Conservation (phyloP, 106 monocot species). For the Dendrobium chrysotoxum region DNA sequence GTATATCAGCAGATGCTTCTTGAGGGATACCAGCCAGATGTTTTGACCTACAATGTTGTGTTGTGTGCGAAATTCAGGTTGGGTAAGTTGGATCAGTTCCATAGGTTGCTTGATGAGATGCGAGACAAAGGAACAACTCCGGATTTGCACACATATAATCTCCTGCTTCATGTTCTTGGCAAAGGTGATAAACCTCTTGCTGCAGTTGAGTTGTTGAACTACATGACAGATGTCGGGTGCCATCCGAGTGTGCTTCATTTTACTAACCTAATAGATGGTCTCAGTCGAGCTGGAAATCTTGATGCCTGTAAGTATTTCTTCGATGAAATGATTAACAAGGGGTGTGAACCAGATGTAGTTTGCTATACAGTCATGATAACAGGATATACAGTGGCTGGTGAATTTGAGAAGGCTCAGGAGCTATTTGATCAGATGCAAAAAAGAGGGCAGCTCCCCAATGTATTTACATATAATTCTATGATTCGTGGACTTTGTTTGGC, state of each 20-base stretch:
- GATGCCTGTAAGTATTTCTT: constrained; percentile 87
- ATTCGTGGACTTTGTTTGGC: constrained; percentile 67
- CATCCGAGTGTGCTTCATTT: constrained; percentile 78
- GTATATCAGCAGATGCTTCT: constrained; percentile 67
- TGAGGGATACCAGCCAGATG: constrained; percentile 53
- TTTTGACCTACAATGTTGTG: constrained; percentile 79
- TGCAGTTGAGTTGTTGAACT: constrained; percentile 69
- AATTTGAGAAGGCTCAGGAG: constrained; percentile 55
- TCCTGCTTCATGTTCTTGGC: constrained; percentile 83
- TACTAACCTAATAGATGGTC: constrained; percentile 80
- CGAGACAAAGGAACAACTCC: constrained; percentile 47
- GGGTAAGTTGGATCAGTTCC: constrained; percentile 77
- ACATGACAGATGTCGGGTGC: constrained; percentile 69
- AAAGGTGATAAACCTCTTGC: constrained; percentile 85
- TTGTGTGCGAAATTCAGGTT: constrained; percentile 74
- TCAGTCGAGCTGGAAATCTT: constrained; percentile 75
- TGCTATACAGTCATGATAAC: constrained; percentile 89
- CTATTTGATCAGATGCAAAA: constrained; percentile 63
- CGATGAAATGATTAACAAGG: constrained; percentile 77
- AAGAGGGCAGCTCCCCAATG: constrained; percentile 79
- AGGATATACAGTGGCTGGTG: constrained; percentile 53
- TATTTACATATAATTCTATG: constrained; percentile 90
- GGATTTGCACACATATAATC: constrained; percentile 77
- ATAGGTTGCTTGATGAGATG: constrained; percentile 78
- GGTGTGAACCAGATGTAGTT: constrained; percentile 77